Base-by-base conservation (phyloP, 805 yeast genomes). In the Starmerella kuoi region DNA sequence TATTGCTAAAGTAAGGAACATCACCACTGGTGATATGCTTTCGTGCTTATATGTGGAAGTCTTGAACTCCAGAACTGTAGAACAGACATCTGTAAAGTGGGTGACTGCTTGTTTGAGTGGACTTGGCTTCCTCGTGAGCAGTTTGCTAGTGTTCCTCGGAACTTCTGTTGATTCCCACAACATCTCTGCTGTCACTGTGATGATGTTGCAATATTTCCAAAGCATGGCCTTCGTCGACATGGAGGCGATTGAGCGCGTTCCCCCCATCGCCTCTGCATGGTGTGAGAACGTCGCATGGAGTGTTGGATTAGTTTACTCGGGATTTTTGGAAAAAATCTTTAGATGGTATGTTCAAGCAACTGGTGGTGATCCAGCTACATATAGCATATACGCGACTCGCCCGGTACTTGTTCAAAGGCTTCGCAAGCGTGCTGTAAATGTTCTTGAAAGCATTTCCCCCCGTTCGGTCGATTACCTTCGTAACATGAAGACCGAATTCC, bases 311-410 rank as follows among this genome's bases (percentile, higher is more conserved):
- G 83, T 87, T 52, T 68, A 79, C 58, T 72, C 81, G 31, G 55
- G 57, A 2, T 87, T 86, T 58, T 82, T 87, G 94, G 95, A 87
- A 62, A 61, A 68, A 33, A 81, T 85, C 48, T 79, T 91, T 50
- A 74, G 79, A 59, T 88, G 98, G 98, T 88, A 88, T 61, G 78
- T 88, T 40, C 95, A 88, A 64, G 67, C 91, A 23, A 86, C 96
- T 1, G 96, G 96, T 37, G 96, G 96, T 32, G 62, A 71, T 1
- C 95, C 95, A 25, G 63, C 81, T 4, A 67, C 79, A 32, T 76
- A 77, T 55, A 64, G 82, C 48, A 33, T 49, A 4, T 70, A 76
- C 14, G 70, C 77, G 3, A 71, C 80, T 2, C 68, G 72, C 38
- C 76, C 82, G 37, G 74, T 85, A 30, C 65, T 87, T 59, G 82